Conservation (phyloP, 1,284 basidiomycete species). For the Apiotrichum mycotoxinovorans region DNA sequence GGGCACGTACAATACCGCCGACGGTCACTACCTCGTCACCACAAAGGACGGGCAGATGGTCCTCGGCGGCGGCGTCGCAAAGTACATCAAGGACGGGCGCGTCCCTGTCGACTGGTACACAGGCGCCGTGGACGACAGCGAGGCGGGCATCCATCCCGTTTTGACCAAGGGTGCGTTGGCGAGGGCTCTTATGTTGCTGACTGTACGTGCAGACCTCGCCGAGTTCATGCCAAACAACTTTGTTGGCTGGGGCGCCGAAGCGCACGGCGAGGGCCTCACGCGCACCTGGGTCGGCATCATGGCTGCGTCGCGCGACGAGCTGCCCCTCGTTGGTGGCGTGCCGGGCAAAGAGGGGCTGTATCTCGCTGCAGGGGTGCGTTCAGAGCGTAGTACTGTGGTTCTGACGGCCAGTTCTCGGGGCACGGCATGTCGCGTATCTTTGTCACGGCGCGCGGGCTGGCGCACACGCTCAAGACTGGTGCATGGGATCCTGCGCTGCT, state of each 20-base stretch:
- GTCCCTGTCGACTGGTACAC: conserved; percentile 8
- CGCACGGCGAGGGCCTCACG: conserved; percentile 26
- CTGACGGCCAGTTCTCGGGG: conserved; percentile 12
- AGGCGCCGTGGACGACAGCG: conserved; percentile 22
- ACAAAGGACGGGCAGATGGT: conserved; percentile 18
- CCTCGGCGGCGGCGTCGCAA: conserved; percentile 18
- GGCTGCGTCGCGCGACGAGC: conserved; percentile 20
- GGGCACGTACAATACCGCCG: conserved; percentile 26
- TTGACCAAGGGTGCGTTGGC: conserved; percentile 10
- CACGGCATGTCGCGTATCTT: conserved; percentile 33
- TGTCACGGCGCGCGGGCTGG: conserved; percentile 17
- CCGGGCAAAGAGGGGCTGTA: conserved; percentile 25
- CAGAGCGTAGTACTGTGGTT: too few species aligned
- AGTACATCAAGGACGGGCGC: conserved; percentile 13
- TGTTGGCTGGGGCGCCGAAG: conserved; percentile 23
- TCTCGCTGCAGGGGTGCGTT: conserved; percentile 19
- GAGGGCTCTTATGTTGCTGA: background rate
- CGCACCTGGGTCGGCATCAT: conserved; percentile 31
- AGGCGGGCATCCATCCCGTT: conserved; percentile 10
- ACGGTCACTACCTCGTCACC: conserved; percentile 25
- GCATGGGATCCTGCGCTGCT: conserved; percentile 23
- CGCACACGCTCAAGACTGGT: conserved; percentile 20
- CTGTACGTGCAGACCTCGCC: conserved; percentile 13
- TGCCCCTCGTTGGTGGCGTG: conserved; percentile 31
- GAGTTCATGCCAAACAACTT: conserved; percentile 20